Evolutionary conservation across 495 filamentous ascomycete species (phyloP).

Genomic region (Durotheca rogersii): DNA sequence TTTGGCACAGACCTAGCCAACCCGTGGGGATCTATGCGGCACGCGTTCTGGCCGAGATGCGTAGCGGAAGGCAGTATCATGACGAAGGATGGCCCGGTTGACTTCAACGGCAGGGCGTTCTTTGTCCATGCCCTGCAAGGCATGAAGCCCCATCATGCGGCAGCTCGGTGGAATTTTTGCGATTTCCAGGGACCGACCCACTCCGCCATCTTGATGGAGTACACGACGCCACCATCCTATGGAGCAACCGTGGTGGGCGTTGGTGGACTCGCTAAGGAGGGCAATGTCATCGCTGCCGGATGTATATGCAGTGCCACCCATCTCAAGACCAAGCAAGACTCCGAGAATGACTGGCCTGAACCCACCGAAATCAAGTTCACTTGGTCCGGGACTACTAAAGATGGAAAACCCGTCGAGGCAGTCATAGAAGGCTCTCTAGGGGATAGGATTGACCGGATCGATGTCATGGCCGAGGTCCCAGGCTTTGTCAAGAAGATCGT

Average conservation of each 20-base stretch:
- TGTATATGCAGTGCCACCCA: slow-evolving; percentile 63
- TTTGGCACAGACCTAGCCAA: slow-evolving; percentile 81
- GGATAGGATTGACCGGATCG: slow-evolving; percentile 76
- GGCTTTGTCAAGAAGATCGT: slow-evolving; percentile 93
- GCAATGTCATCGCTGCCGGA: slow-evolving; percentile 74
- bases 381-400: slow-evolving; percentile 78
- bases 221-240: slow-evolving; percentile 91
- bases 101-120: slow-evolving; percentile 76
- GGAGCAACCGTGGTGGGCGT: slow-evolving; percentile 85
- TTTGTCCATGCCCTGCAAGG: slow-evolving; percentile 86
- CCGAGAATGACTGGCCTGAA: slow-evolving; percentile 84
- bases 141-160: slow-evolving; percentile 98
- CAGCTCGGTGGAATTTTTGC: slow-evolving; percentile 88
- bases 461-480: slow-evolving; percentile 95
- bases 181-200: slow-evolving; percentile 86
- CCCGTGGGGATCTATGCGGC: slow-evolving; percentile 91
- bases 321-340: slow-evolving; percentile 64
- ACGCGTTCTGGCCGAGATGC: slow-evolving; percentile 90
- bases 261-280: slow-evolving; percentile 77
- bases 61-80: slow-evolving; percentile 77
- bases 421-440: slow-evolving; percentile 67
- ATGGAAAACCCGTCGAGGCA: slow-evolving; percentile 69
- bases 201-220: slow-evolving; percentile 94
- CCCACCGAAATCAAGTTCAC: slow-evolving; percentile 71
- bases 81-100: slow-evolving; percentile 77